Evolutionary conservation across 177 flowering plant genomes (phyloP), one percentile per base, ranked within the genome.

Genomic region (Vitis hybrid): DNA sequence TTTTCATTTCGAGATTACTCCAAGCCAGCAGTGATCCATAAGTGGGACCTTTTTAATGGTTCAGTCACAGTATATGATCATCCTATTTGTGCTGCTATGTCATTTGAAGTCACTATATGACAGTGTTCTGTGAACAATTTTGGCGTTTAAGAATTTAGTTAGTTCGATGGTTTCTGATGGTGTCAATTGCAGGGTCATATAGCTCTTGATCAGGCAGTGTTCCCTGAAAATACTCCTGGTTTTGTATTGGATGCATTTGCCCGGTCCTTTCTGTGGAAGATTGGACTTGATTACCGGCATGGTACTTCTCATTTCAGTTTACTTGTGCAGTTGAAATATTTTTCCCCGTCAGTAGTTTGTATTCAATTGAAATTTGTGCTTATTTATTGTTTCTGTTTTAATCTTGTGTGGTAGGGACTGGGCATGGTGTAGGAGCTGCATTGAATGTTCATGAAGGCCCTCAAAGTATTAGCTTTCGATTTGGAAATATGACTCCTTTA

Each of bases 351-450:
- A 13, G 6, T 39, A 39, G 8, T 39, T 39, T 26, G n/a, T 67
- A 45, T 2, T 29, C 55, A 57, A 22, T 29, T 65, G 3, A 62
- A 39, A 16, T 12, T 18, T 57, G 55, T 66, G 53, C 19, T 64
- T 15, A 55, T 26, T 57, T 18, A 51, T 16, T 56, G 11, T 60
- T 62, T 33, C 14, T 22, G 10, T 63, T 65, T 53, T 29, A 45
- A 68, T 70, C 67, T 45, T 60, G 45, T 56, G 56, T 50, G 19
- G 65, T 70, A 95, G 99, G 99, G 51, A 95, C 99, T 70, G 99
- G 99, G 51, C 98, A 93, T 81, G 99, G 99, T 71, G 99, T 95
- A 9, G 99, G 99, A 62, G 98, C 99, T 76, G 98, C 94, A 61
- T 70, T 95, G 55, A 93, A 95, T 86, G 99, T 95, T 67, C 99